These are phyloP conservation scores for Linnemannia zychae DNA, from an alignment of 192 early-diverging fungal genomes.

Conservation along the genomic window DNA sequence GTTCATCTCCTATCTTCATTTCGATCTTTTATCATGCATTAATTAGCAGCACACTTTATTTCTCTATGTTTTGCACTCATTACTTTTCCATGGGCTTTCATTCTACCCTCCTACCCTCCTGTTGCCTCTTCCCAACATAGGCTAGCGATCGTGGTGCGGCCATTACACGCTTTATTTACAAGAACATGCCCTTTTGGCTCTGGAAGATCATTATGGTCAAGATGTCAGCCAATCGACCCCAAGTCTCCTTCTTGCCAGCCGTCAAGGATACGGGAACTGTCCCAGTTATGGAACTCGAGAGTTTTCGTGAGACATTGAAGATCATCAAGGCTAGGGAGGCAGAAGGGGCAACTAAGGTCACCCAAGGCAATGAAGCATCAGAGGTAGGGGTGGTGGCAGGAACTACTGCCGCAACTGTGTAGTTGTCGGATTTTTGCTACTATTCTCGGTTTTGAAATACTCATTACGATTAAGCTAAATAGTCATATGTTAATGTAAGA, in stretches of 20 bases:
- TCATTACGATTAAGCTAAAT: too few species aligned
- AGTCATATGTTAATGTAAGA: too few species aligned
- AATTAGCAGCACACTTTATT: not conserved
- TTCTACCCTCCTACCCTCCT: not conserved
- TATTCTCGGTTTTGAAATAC: too few species aligned
- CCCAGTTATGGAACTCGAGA: not conserved
- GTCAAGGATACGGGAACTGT: constrained; percentile 5
- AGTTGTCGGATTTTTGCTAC: not conserved
- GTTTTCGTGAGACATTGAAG: not conserved
- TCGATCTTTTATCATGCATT: too few species aligned
- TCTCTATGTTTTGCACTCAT: too few species aligned
- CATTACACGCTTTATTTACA: not conserved
- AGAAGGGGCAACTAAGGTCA: not conserved
- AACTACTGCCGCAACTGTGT: not conserved
- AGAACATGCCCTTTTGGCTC: constrained; percentile 13
- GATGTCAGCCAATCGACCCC: not conserved
- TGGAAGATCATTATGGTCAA: not conserved
- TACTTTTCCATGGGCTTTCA: not conserved
- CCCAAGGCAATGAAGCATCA: not conserved
- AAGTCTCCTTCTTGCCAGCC: constrained; percentile 13
- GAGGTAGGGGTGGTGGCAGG: too few species aligned
- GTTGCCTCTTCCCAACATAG: not conserved
- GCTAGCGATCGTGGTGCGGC: not conserved
- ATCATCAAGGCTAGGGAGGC: not conserved
- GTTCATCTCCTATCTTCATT: not conserved